Base-by-base conservation (phyloP, 495 filamentous ascomycete species). In the Pseudomonodictys pantanalensis region DNA sequence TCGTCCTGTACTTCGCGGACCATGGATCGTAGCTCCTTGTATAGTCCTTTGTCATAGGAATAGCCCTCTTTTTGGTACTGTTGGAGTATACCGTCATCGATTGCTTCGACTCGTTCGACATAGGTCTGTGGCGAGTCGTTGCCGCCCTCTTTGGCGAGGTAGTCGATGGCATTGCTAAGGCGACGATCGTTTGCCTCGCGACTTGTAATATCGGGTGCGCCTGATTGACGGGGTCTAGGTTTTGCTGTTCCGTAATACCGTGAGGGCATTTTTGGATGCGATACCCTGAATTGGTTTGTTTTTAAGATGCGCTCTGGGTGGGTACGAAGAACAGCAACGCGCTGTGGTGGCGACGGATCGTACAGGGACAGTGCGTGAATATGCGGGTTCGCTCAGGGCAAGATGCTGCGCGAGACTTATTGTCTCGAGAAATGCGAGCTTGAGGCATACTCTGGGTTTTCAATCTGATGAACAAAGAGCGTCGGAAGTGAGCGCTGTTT, bases 401-500 rank as follows among this genome's bases (percentile, higher is more conserved):
- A 15, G 38, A 3, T 41, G 38, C 38, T 45, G 44, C n/a, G 12
- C 44, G 58, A 50, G 56, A 42, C 11, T 29, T 42, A 20, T 50
- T 62, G 42, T 56, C 20, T 50, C 44, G 35, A 49, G 26, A 33
- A 11, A n/a, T 17, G 24, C 39, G 29, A 54, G 10, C 11, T 3
- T 29, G 26, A 42, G 38, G 10, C 5, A 20, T 22, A 29, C 2
- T 11, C 9, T 24, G 28, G 38, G 15, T 47, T 46, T 58, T 39
- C 47, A 47, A 58, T 58, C 45, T 58, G 28, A 23, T 11, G 17
- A 52, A 65, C 51, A 65, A 65, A 65, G 61, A 38, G 33, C 39
- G 38, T 46, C 23, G 52, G 50, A 60, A 60, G 56, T 51, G 45
- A 56, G 56, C 56, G 46, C 3, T 15, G 47, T 44, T 32, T 32